Base-by-base conservation (phyloP, 805 yeast species). In the Wickerhamomyces strasburgensis region DNA sequence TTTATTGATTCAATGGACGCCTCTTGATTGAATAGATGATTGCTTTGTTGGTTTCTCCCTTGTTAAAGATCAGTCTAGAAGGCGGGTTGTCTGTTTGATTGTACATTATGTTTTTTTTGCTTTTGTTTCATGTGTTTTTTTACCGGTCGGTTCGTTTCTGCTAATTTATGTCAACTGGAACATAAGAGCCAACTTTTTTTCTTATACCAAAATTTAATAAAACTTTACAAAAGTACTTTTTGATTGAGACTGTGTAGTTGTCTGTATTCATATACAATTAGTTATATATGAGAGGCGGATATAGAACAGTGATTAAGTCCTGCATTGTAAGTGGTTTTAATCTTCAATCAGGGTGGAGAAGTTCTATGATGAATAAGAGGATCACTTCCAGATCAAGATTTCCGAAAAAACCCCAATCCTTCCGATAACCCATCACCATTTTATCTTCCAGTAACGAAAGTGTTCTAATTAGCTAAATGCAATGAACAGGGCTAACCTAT, bases 261-360 rank as follows among this genome's bases (percentile, higher is more conserved):
- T 21, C 7, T 11, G 7, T 19, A 21, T 29, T 11, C 23, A 26
- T n/a, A 35, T 26, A 16, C 15, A 28, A 27, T n/a, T 13, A 11
- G 17, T 3, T 11, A 10, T 14, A 27, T 14, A 34, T 16, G 18
- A 25, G 21, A 29, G 14, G 19, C 9, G 15, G 42, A 52, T 54
- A 47, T 54, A 42, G 57, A 48, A 42, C 57, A 47, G 45, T 54
- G 49, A 52, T 45, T 46, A 38, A 54, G 59, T 54, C 59, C 51
- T 35, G 44, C 31, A 35, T 32, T 35, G 44, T 40, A 44, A 35
- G 38, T 40, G 42, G 19, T 29, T 35, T 27, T 21, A n/a, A 15
- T 19, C 41, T 43, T 42, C 59, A 53, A 44, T 42, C 56, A 54
- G 59, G 59, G 59, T 54, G 59, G 59, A 54, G 50, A 25, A 39